Evolutionary conservation across 2,329 filamentous ascomycete species (phyloP).

Genomic region (Trichoderma pleuroti): DNA sequence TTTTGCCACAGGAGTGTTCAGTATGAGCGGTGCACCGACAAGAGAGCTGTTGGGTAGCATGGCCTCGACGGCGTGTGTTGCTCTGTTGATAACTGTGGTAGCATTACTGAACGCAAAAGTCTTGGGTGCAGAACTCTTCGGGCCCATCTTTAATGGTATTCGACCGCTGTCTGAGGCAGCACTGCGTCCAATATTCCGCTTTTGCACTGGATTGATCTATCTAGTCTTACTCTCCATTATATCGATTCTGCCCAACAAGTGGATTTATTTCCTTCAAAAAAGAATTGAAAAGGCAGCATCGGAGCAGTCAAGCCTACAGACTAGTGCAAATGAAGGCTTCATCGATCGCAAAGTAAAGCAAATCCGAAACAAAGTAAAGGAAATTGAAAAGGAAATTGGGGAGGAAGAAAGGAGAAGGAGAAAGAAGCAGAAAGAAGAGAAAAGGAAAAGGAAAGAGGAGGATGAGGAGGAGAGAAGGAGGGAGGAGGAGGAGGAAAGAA

Average conservation of each 20-base stretch:
- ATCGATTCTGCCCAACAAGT: not conserved
- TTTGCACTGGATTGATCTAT: not conserved
- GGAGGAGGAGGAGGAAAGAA: not conserved
- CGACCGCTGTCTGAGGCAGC: not conserved
- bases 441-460: not conserved
- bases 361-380: not conserved
- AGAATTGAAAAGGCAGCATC: not conserved
- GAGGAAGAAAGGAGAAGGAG: not conserved
- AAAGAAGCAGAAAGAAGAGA: not conserved
- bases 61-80: not conserved
- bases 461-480: not conserved
- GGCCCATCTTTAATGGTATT: not conserved
- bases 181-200: not conserved
- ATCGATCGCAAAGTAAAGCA: not conserved
- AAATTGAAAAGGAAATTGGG: not conserved
- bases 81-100: not conserved
- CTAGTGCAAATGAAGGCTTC: not conserved
- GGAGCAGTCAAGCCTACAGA: not conserved
- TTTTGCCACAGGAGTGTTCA: not conserved
- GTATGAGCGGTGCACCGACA: not conserved
- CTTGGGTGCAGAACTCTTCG: not conserved
- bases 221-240: not conserved
- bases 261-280: not conserved
- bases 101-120: not conserved
- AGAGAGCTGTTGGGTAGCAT: not conserved